phyloP scores from a whole-genome alignment of 441 rosid species.

The Pelargonium fulgidum region DNA sequence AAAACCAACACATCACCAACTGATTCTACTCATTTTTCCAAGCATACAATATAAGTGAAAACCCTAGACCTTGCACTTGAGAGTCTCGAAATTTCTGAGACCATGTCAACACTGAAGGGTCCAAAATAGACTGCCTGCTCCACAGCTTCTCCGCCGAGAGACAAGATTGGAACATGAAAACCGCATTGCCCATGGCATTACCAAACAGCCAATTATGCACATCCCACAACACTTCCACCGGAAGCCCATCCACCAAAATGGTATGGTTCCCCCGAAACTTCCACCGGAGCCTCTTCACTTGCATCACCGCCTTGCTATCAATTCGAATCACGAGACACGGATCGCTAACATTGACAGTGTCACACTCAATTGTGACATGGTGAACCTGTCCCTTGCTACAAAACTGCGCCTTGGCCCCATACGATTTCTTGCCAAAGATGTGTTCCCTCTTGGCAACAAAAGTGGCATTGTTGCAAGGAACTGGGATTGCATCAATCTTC shows the following conservation, averaged over 20 bases:
- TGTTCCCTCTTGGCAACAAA: conserved; percentile 72
- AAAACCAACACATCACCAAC: conserved; percentile 13
- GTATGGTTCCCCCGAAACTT: conserved; percentile 84
- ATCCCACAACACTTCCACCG: conserved; percentile 90
- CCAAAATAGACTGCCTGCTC: conserved; percentile 32
- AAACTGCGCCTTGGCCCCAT: conserved; percentile 67
- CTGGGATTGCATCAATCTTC: conserved; percentile 44
- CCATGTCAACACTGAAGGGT: conserved; percentile 43
- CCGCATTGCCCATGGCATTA: conserved; percentile 58
- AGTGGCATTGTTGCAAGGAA: conserved; percentile 31
- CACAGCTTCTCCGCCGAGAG: conserved; percentile 43
- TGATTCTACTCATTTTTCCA: conserved; percentile 64
- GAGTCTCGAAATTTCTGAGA: conserved; percentile 44
- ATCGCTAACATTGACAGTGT: conserved; percentile 45
- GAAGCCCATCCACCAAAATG: conserved; percentile 70
- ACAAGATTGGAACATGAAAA: conserved; percentile 79
- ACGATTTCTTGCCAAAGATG: conserved; percentile 70
- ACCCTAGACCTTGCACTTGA: conserved; percentile 57
- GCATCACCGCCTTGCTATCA: conserved; percentile 64
- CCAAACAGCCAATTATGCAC: conserved; percentile 89
- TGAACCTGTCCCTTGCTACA: conserved; percentile 52
- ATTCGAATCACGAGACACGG: conserved; percentile 72
- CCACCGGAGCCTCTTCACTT: conserved; percentile 78
- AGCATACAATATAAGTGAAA: conserved; percentile 68
- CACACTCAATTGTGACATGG: conserved; percentile 71